A percentile compares a stretch with the other conserved stretches of the same genome.
Conservation (phyloP, 345 rosid species). For the Eucalyptus tenuipes region DNA sequence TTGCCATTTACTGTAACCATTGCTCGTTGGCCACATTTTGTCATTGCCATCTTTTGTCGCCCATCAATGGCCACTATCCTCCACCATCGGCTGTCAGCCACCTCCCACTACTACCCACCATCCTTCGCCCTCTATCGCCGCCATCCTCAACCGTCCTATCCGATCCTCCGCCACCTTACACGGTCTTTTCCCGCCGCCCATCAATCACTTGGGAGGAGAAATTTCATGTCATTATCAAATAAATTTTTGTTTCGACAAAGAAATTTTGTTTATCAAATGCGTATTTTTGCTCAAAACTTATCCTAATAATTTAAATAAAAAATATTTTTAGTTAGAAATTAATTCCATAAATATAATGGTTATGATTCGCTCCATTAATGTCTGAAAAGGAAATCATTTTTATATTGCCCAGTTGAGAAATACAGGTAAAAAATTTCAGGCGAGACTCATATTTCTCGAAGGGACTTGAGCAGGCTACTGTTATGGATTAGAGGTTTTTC, state of each 20-base stretch:
- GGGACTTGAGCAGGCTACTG: background rate
- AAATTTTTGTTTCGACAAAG: accelerated
- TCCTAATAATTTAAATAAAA: no score
- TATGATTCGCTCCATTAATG: background rate
- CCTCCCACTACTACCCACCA: no score
- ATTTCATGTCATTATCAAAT: no score
- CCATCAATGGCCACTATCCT: no score
- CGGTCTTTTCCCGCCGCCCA: accelerated
- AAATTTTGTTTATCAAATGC: accelerated
- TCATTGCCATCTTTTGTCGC: no score
- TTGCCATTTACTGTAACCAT: accelerated
- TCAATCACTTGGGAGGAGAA: no score
- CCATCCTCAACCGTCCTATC: accelerated
- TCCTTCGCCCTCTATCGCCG: accelerated
- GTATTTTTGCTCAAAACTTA: accelerated
- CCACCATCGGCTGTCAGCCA: accelerated
- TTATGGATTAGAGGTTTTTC: background rate
- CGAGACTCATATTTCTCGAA: background rate
- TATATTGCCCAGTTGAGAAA: background rate
- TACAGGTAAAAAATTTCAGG: background rate
- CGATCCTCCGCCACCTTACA: no score
- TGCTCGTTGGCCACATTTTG: no score
- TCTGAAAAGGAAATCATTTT: background rate
- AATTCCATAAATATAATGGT: background rate
- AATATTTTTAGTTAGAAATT: no score